These are phyloP conservation scores for Vitis hybrid DNA, from an alignment of 177 flowering plant genomes.

Conservation along the genomic window DNA sequence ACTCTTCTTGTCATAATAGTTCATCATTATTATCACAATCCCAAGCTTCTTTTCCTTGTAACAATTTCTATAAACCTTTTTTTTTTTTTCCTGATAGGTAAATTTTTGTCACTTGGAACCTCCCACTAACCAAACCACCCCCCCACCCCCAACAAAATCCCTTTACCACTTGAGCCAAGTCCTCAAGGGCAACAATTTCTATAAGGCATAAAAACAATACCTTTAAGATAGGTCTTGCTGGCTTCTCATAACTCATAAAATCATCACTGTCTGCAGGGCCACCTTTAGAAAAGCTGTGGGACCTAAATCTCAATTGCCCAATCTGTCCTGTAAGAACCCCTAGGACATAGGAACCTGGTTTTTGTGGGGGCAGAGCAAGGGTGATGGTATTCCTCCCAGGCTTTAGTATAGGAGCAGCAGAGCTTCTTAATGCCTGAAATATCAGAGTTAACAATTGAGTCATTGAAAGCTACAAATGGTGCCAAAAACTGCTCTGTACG, in stretches of 20 bases:
- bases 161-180: no score
- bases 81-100: no score
- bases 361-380: slow-evolving; percentile 78
- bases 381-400: slow-evolving; percentile 83
- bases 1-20: not conserved
- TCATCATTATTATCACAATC: not conserved
- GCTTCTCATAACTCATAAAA: slow-evolving; percentile 97
- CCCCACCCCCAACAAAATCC: no score
- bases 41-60: not conserved
- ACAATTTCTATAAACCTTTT: no score
- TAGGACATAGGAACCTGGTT: slow-evolving; percentile 93
- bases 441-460: slow-evolving; percentile 8
- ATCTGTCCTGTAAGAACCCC: slow-evolving; percentile 97
- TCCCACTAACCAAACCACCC: no score
- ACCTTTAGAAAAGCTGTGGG: slow-evolving; percentile 95
- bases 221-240: slow-evolving; percentile 87
- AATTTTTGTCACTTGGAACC: no score
- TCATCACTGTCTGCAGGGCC: slow-evolving; percentile 95
- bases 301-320: slow-evolving; percentile 85
- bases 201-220: slow-evolving; percentile 27
- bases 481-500: not conserved
- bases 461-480: not conserved
- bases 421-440: slow-evolving; percentile 71
- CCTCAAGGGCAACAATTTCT: no score
- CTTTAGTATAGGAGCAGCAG: slow-evolving; percentile 56